These are phyloP conservation scores for Trichophyton benhamiae DNA, from an alignment of 2,329 filamentous ascomycete genomes.

Conservation along the genomic window DNA sequence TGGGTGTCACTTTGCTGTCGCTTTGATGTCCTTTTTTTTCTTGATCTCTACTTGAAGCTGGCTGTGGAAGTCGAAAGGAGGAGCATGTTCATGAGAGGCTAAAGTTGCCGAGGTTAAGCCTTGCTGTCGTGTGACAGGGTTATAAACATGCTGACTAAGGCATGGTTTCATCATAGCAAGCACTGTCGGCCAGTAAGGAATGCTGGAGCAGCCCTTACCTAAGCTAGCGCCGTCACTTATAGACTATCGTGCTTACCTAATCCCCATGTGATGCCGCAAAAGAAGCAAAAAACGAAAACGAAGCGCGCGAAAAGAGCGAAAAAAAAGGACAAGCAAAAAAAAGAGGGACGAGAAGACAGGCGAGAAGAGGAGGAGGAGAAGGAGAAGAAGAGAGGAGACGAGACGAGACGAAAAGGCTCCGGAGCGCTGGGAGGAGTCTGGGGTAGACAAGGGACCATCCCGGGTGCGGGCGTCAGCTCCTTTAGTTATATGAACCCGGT, in stretches of 20 bases:
- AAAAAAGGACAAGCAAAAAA: background rate
- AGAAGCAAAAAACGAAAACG: background rate
- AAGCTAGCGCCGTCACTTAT: background rate
- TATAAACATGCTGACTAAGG: background rate
- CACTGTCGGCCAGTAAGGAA: background rate
- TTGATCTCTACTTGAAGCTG: no score
- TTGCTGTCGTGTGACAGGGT: background rate
- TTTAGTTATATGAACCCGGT: no score
- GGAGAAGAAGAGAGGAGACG: background rate
- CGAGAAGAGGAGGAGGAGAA: background rate
- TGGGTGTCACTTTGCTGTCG: no score
- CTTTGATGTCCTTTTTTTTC: no score
- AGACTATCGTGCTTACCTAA: background rate
- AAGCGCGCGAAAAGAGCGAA: background rate
- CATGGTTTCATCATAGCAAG: background rate
- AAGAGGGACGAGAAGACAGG: background rate
- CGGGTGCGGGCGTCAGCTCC: background rate
- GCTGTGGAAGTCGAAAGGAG: background rate
- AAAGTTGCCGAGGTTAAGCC: background rate
- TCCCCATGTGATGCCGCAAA: background rate
- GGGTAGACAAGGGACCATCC: background rate
- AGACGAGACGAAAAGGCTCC: background rate
- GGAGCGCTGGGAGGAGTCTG: background rate
- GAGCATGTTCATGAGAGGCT: no score
- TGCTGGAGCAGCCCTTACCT: background rate